Percentiles rank a stretch among this genome's conserved stretches.
These are phyloP conservation scores for Dipodascus geniculatus DNA, from an alignment of 805 yeast species.

Conservation along the genomic window DNA sequence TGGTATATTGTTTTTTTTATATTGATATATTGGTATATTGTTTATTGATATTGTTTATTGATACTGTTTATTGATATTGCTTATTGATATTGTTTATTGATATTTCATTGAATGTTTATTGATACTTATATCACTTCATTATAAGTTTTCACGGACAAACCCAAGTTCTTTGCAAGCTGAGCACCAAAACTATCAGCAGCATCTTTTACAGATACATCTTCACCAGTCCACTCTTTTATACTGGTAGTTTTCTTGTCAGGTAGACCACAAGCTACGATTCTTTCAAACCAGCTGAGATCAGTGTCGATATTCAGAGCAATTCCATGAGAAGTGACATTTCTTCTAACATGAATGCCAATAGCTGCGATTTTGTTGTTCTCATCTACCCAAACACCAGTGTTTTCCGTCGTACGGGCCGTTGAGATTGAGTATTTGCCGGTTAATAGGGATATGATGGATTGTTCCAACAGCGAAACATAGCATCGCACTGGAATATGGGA, in stretches of 20 bases:
- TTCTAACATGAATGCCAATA: conserved; percentile 75
- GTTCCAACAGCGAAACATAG: conserved; percentile 52
- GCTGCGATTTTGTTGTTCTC: conserved; percentile 63
- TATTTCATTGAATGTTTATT: neutral
- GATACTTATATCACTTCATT: neutral
- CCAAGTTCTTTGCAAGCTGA: conserved; percentile 32
- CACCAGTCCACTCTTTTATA: conserved; percentile 25
- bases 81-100: conserved; percentile 11
- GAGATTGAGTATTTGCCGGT: conserved; percentile 27
- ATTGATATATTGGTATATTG: neutral
- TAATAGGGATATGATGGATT: conserved; percentile 40
- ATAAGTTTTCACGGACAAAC: conserved; percentile 8
- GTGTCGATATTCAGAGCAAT: conserved; percentile 70
- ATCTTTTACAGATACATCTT: conserved; percentile 21
- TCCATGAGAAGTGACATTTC: conserved; percentile 84
- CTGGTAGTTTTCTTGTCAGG: conserved; percentile 49
- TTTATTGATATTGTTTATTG: too few species aligned
- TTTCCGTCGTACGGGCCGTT: conserved; percentile 40
- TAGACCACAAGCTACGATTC: conserved; percentile 78
- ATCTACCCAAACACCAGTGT: conserved; percentile 84
- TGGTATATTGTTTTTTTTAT: conserved; percentile 12
- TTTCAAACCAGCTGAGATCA: conserved; percentile 58
- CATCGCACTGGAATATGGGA: conserved; percentile 45
- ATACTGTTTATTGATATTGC: conserved; percentile 14
- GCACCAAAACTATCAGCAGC: conserved; percentile 35